Base-by-base conservation (phyloP, 2,329 filamentous ascomycete genomes). In the Cladosporium halotolerans region DNA sequence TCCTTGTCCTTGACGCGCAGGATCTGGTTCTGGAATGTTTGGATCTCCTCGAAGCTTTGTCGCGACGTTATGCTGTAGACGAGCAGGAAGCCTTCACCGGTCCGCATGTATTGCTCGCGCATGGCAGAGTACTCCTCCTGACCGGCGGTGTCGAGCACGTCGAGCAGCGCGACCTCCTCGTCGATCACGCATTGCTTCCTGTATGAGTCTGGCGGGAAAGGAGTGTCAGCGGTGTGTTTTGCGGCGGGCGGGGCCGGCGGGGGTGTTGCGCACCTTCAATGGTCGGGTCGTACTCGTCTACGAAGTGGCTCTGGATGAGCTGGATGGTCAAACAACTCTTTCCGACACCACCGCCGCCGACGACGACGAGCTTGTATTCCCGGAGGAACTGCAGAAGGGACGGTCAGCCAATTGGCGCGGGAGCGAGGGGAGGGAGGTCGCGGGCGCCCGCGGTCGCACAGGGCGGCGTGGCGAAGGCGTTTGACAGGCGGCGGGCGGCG, bases 311-410 rank as follows among this genome's bases (percentile, higher is more conserved):
- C 76, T 78, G 75, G 65, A 78, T 78, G 60, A 78, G 73, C 55
- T 97, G 93, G 71, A 99, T 99, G 58, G 93, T 99, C 80, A 99
- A 82, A 79, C 93, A 99, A 62, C 91, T 96, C 81, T 99, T 99
- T 79, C 93, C 93, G 62, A 99, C 93, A 74, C 93, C 93, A 81
- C 93, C 93, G 66, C 93, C 93, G 66, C 93, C 93, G 63, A 99
- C 93, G 56, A 99, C 93, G 55, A 99, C 93, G 74, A 78, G 71
- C 70, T 78, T 78, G 69, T 78, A 78, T 64, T 78, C 75, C 69
- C 75, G 70, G 56, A 78, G 73, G 62, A 77, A 78, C 74, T 77
- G 66, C 49, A 32, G 31, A 31, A 28, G 16, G 34, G 18, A 46
- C 13, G 36, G 42, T 53, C 31, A 53, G 49, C 49, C 40, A 47